Evolutionary conservation across 306 rosid species (phyloP), one percentile per base, ranked within the genome.

Genomic region (Cotoneaster glaucophyllus): DNA sequence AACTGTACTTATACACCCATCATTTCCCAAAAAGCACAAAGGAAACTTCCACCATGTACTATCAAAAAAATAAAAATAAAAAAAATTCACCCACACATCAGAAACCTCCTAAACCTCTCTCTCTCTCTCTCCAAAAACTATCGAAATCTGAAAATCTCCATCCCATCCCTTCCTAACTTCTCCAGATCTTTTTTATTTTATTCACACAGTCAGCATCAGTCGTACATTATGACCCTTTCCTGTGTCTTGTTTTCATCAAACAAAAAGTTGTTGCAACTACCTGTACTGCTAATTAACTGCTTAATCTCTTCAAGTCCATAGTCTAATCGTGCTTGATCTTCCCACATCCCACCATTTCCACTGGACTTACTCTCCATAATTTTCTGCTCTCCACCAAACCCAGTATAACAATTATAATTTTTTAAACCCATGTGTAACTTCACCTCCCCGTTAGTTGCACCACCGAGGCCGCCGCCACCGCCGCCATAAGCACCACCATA

Each of bases 221-320:
- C 81, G 83, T 85, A 81, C 88, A 77, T 62, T 74, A 79, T 79
- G 56, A 31, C 85, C 67, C 64, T 85, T 81, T 83, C 90, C 39
- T 85, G 81, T 78, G 87, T 85, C 88, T 84, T 80, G 86, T 80
- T 78, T 41, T 89, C 89, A 80, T 85, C 91, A 77, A 90, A 84
- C 90, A 86, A 86, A 72, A 88, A 84, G 86, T 79, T 84, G 83
- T 72, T 88, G 81, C 87, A 78, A 70, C 63, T 67, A 53, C 48
- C 43, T 37, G 22, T 69, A 70, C 74, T 83, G 80, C 87, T 85
- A 59, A 90, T 80, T 28, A 88, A 74, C 87, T 88, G 79, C 77
- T 87, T 90, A 72, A 94, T 88, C 75, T 94, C 98, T 44, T 94
- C 88, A 25, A 85, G 29, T 15, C 89, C 93, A 81, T 83, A 87